These are phyloP conservation scores for Annulohypoxylon stygium DNA, from an alignment of 495 filamentous ascomycete genomes.

Conservation along the genomic window DNA sequence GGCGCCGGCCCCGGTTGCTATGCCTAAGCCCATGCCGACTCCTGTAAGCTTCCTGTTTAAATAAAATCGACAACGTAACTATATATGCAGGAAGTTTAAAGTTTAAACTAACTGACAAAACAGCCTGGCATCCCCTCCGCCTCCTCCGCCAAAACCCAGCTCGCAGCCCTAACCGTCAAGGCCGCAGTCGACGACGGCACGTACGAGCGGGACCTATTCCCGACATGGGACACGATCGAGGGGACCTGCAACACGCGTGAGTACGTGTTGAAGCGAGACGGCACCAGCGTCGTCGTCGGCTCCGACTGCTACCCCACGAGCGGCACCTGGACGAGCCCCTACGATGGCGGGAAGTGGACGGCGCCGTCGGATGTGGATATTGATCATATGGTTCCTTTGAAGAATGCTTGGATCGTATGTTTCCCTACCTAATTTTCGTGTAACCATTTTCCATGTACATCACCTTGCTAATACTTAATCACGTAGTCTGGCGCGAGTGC, in stretches of 20 bases:
- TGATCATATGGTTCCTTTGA: conserved; percentile 80
- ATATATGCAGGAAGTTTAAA: no score
- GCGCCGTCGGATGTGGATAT: conserved; percentile 75
- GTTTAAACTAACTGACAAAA: background rate
- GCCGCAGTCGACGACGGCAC: conserved; percentile 64
- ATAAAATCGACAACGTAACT: no score
- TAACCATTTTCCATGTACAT: background rate
- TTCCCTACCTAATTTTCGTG: background rate
- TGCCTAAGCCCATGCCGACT: conserved; percentile 49
- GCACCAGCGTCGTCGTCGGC: conserved; percentile 64
- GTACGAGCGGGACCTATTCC: conserved; percentile 75
- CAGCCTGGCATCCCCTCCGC: conserved; percentile 71
- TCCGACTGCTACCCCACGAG: conserved; percentile 67
- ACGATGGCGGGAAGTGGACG: conserved; percentile 78
- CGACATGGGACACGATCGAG: conserved; percentile 73
- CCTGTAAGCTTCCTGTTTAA: no score
- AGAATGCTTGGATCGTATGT: conserved; percentile 78
- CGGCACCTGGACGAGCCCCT: conserved; percentile 74
- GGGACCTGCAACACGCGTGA: conserved; percentile 74
- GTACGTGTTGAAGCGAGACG: conserved; percentile 76
- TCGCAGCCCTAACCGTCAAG: conserved; percentile 67
- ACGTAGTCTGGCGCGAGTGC: conserved; percentile 62
- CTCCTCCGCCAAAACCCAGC: conserved; percentile 64
- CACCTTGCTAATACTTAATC: conserved; percentile 5
- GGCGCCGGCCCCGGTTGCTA: conserved; percentile 41